Conservation (phyloP, 2,329 filamentous ascomycete genomes). For the Penicillium olsonii region DNA sequence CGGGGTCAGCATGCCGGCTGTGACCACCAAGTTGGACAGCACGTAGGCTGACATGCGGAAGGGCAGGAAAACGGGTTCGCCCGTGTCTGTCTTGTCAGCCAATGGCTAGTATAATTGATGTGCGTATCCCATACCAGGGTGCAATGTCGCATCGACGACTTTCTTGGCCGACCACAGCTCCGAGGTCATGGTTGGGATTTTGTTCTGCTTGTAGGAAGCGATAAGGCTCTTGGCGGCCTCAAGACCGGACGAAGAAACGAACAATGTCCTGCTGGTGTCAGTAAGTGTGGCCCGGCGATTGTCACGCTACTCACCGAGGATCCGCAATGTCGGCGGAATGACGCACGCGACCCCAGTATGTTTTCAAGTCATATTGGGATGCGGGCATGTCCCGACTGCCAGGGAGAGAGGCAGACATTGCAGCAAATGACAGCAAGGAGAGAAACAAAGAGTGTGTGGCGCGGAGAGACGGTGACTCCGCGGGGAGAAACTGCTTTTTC, state of each 20-base stretch:
- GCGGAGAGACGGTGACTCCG: constrained; percentile 16
- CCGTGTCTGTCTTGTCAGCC: constrained; percentile 67
- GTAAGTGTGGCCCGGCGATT: not conserved
- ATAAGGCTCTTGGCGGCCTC: constrained; percentile 84
- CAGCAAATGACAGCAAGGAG: constrained; percentile 4
- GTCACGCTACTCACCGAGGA: constrained; percentile 79
- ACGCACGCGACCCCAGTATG: constrained; percentile 91
- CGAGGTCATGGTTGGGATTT: constrained; percentile 76
- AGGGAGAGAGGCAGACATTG: constrained; percentile 64
- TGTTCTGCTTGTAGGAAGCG: constrained; percentile 81
- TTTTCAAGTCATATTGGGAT: constrained; percentile 88
- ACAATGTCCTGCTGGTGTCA: constrained; percentile 67
- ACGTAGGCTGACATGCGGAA: constrained; percentile 98
- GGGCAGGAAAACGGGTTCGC: constrained; percentile 85
- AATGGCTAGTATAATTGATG: not conserved
- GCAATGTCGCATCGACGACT: constrained; percentile 91
- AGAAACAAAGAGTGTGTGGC: constrained; percentile 12
- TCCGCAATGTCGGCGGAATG: constrained; percentile 90
- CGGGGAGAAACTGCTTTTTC: constrained; percentile 23
- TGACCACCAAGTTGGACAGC: constrained; percentile 89
- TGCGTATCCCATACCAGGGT: constrained; percentile 70
- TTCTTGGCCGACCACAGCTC: constrained; percentile 96
- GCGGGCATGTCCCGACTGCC: constrained; percentile 78
- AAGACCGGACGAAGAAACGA: constrained; percentile 75
- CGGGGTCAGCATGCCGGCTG: constrained; percentile 94